phyloP scores from a whole-genome alignment of 306 rosid genomes.

The Hippophae tibetana region DNA sequence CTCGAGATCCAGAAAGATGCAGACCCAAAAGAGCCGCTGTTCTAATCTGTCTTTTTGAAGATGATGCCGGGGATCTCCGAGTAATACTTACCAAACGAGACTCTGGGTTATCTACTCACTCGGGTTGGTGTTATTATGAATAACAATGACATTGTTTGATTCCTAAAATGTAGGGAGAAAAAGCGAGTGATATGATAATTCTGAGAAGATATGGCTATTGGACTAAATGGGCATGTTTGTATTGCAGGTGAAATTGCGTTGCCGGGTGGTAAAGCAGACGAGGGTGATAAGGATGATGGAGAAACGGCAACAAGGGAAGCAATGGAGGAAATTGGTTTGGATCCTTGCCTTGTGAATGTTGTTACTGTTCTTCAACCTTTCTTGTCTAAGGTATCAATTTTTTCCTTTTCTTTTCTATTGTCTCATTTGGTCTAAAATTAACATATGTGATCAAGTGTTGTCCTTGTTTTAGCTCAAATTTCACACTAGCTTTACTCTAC shows the following conservation, averaged over 20 bases:
- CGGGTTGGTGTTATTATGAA: conserved; percentile 42
- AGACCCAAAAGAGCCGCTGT: conserved; percentile 79
- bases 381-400: conserved; percentile 64
- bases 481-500: too few relatives aligned
- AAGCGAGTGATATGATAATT: background rate
- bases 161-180: conserved; percentile 1
- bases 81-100: conserved; percentile 86
- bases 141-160: conserved; percentile 2
- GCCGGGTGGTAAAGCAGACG: conserved; percentile 94
- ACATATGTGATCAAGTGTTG: background rate
- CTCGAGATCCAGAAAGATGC: conserved; percentile 35
- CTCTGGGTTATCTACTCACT: conserved; percentile 61
- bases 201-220: background rate
- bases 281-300: conserved; percentile 79
- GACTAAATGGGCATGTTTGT: background rate
- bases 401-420: background rate
- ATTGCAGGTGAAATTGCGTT: conserved; percentile 79
- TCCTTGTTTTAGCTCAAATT: too few relatives aligned
- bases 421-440: background rate
- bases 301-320: conserved; percentile 94
- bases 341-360: conserved; percentile 66
- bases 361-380: conserved; percentile 86
- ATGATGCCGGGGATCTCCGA: conserved; percentile 70
- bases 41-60: conserved; percentile 83
- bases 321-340: conserved; percentile 82